These are phyloP conservation scores for Diplodia mutila DNA, from an alignment of 2,329 filamentous ascomycete genomes.

Conservation along the genomic window DNA sequence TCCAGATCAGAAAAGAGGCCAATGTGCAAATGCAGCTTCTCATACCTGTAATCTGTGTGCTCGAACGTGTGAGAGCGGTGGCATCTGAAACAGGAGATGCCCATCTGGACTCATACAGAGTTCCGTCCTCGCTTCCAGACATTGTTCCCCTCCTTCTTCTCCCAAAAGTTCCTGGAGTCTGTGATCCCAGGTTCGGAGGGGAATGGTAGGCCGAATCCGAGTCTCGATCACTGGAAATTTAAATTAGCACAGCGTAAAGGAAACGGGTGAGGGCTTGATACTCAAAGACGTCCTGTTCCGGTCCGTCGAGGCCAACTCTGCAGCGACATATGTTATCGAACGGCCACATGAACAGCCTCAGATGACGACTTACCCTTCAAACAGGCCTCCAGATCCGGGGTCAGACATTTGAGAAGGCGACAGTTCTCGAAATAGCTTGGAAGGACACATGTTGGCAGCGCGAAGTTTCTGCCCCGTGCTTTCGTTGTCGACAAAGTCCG, in stretches of 20 bases:
- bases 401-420: background rate
- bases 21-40: background rate
- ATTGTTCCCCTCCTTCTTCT: background rate
- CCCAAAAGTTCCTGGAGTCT: background rate
- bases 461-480: background rate
- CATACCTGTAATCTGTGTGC: background rate
- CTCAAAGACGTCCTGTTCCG: background rate
- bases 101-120: background rate
- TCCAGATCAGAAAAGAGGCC: background rate
- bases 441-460: background rate
- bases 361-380: background rate
- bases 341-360: background rate
- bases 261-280: background rate
- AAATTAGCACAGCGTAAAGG: background rate
- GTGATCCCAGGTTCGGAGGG: too few relatives aligned
- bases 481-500: background rate
- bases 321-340: background rate
- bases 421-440: background rate
- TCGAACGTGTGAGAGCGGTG: background rate
- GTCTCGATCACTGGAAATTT: background rate
- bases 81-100: background rate
- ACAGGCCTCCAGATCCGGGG: background rate
- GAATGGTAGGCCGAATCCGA: background rate
- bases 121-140: background rate
- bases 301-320: too few relatives aligned